Evolutionary conservation across 2,329 filamentous ascomycete genomes (phyloP), one percentile per base, ranked within the genome.

Genomic region (Sarocladiaceae sp.): DNA sequence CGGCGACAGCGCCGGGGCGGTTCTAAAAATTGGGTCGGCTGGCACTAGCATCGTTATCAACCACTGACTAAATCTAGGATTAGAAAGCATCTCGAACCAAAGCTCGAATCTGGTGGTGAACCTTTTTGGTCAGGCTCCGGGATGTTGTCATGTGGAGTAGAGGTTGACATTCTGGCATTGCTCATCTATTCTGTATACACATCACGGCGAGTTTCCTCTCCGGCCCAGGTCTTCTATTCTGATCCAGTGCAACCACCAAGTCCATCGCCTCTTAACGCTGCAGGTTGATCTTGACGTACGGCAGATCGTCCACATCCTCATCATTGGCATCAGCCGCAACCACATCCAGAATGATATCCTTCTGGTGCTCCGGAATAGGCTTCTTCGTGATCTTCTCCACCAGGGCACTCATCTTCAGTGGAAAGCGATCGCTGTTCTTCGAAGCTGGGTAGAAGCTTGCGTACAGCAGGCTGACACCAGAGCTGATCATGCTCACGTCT

Each of bases 261-360:
- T 24, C 21, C 4, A 16, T 41, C 12, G 9, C 34, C 4, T 15
- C 24, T 41, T 15, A 43, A n/a, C 40, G 26, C 43, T 55, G 55
- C 45, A 89, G 69, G 70, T 83, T 91, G 52, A 95, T 81, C 81
- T 91, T 95, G 58, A 97, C 88, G 63, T 95, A 97, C 3, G 93
- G 93, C 53, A 97, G 85, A 68, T 98, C 85, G 68, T 98, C 93
- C 2, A 97, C 91, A 62, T 98, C 93, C 67, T 97, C 88, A 51
- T 86, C 91, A 3, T 80, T 83, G 58, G 80, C 70, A 59, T 97
- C 93, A 62, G 97, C 91, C 0, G 85, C 88, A 6, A 93, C 94
- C 53, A 96, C 85, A 70, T 97, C 93, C 59, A 97, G 94, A 55
- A 97, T 96, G 50, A 97, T 80, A 57, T 95, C 91, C 74, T 86